These are phyloP conservation scores for Podospora pseudopauciseta DNA, from an alignment of 495 filamentous ascomycete species.

Conservation along the genomic window DNA sequence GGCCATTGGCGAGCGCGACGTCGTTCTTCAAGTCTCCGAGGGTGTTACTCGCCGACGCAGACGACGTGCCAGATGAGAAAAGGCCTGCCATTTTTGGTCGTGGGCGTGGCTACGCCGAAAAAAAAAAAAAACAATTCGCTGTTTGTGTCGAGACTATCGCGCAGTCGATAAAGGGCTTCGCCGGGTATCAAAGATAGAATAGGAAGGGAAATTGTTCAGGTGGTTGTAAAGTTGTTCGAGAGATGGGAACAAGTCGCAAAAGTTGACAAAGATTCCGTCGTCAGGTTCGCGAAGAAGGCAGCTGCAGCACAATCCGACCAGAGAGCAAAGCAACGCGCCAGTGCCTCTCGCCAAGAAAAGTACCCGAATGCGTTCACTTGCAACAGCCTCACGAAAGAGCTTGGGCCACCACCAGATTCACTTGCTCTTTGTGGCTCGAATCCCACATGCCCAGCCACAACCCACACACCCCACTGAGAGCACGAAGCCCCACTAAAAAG, in stretches of 20 bases:
- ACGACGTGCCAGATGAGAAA: conserved; percentile 51
- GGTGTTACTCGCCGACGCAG: conserved; percentile 59
- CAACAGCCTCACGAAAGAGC: neutral
- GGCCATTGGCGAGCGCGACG: conserved; percentile 68
- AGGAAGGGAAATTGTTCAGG: neutral
- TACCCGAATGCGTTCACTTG: neutral
- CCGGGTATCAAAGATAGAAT: neutral
- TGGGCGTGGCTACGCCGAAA: neutral
- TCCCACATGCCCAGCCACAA: neutral
- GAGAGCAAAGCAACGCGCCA: neutral
- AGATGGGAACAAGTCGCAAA: neutral
- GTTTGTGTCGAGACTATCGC: neutral
- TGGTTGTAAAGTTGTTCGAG: neutral
- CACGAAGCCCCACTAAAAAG: conserved; percentile 14
- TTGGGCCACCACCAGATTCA: neutral
- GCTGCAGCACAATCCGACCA: neutral
- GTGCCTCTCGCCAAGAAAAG: neutral
- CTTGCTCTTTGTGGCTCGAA: neutral
- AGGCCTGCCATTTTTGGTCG: conserved; percentile 56
- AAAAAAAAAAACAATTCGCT: neutral
- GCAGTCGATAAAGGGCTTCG: neutral
- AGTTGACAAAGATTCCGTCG: neutral
- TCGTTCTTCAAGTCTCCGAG: conserved; percentile 90
- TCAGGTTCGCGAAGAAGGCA: neutral
- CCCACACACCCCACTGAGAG: conserved; percentile 8